Conservation (phyloP, 352 stramenopile species). For the Vaucheria bursata region DNA sequence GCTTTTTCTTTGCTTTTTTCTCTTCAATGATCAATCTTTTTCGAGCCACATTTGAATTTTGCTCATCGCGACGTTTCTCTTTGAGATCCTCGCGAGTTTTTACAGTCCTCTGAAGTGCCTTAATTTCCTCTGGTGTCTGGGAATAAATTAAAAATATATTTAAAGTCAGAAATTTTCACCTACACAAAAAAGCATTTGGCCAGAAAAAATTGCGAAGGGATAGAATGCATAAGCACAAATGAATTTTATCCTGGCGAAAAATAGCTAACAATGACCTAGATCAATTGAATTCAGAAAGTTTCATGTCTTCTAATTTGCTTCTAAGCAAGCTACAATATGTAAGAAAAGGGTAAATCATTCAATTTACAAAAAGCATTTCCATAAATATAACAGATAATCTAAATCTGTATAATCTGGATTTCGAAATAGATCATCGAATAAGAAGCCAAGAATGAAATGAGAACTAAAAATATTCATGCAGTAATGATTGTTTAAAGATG, state of each 20-base stretch:
- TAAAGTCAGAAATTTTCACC: too few relatives aligned
- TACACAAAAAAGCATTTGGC: slow-evolving; percentile 12
- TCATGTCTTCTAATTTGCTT: background rate
- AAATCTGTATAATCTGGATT: too few relatives aligned
- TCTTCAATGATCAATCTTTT: slow-evolving; percentile 68
- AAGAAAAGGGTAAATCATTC: too few relatives aligned
- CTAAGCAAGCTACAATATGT: background rate
- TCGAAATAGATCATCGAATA: too few relatives aligned
- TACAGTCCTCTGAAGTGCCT: slow-evolving; percentile 20
- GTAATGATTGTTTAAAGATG: too few relatives aligned
- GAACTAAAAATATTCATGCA: too few relatives aligned
- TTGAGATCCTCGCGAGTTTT: slow-evolving; percentile 29
- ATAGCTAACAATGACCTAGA: background rate
- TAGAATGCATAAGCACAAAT: background rate
- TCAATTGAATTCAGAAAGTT: background rate
- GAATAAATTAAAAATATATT: background rate
- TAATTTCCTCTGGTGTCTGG: slow-evolving; percentile 25
- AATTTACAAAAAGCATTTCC: too few relatives aligned
- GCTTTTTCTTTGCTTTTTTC: slow-evolving; percentile 15
- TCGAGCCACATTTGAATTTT: slow-evolving; percentile 72
- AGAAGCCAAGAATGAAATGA: too few relatives aligned
- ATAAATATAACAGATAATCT: too few relatives aligned
- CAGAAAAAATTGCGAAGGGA: background rate
- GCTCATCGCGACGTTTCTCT: slow-evolving; percentile 64
- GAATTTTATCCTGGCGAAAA: background rate